Evolutionary conservation across 345 rosid species (phyloP).

Genomic region (Eucalyptus sp.): DNA sequence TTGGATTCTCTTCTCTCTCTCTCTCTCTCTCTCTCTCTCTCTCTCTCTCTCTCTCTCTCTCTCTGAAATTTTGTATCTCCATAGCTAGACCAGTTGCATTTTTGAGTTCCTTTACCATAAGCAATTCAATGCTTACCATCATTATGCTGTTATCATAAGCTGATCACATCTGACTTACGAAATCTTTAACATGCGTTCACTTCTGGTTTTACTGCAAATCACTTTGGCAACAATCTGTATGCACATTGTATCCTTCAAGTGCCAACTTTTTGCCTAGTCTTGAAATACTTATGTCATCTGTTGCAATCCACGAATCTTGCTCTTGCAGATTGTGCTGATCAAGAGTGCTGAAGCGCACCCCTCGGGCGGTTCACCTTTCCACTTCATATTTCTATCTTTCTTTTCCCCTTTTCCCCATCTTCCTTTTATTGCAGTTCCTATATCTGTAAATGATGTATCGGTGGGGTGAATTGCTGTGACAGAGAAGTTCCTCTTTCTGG

Average conservation of each 20-base stretch:
- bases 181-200: background rate
- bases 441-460: background rate
- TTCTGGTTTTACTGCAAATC: background rate
- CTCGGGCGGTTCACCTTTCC: background rate
- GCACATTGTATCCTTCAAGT: background rate
- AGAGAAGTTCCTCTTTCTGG: background rate
- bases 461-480: background rate
- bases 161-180: background rate
- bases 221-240: background rate
- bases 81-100: background rate
- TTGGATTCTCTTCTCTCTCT: background rate
- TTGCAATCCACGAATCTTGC: background rate
- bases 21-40: background rate
- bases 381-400: background rate
- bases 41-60: background rate
- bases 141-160: background rate
- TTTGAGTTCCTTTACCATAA: background rate
- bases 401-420: background rate
- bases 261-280: background rate
- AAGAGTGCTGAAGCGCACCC: background rate
- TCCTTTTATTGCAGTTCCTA: background rate
- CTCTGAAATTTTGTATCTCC: background rate
- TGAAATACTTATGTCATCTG: background rate
- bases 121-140: background rate
- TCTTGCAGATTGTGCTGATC: background rate